phyloP scores from a whole-genome alignment of 2,329 filamentous ascomycete species.

The Diaporthe eres region DNA sequence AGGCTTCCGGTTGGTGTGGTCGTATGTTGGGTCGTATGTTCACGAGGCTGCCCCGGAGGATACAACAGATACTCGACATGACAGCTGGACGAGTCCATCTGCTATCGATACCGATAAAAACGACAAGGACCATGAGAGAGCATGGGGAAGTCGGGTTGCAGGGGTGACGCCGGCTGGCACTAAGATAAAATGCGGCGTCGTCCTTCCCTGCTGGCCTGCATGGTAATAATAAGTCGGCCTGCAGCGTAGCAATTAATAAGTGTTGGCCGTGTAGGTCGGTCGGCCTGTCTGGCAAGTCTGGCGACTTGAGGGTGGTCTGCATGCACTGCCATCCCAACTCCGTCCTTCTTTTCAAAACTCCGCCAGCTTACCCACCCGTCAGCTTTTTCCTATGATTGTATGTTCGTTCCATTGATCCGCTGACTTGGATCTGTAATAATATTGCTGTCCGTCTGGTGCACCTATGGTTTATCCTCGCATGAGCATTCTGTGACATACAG shows the following conservation, averaged over 20 bases:
- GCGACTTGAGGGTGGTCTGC: neutral
- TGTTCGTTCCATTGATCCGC: neutral
- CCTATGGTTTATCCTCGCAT: neutral
- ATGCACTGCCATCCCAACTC: constrained; percentile 26
- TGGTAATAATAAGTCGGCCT: neutral
- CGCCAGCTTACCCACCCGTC: constrained; percentile 18
- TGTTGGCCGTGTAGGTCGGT: constrained; percentile 1
- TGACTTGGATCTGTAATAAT: constrained; percentile 16
- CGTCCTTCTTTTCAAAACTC: constrained; percentile 16
- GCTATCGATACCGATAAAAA: constrained; percentile 29
- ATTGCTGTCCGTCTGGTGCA: neutral
- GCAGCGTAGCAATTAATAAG: constrained; percentile 3
- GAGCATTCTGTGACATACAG: constrained; percentile 17
- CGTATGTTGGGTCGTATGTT: constrained; percentile 27
- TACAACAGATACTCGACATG: constrained; percentile 10
- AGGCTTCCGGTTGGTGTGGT: constrained; percentile 28
- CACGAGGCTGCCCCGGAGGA: constrained; percentile 18
- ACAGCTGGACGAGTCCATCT: constrained; percentile 25
- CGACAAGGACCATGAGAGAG: neutral
- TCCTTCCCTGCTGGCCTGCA: neutral
- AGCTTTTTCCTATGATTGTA: neutral
- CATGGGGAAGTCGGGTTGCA: constrained; percentile 1
- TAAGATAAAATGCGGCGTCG: neutral
- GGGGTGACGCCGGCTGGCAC: neutral
- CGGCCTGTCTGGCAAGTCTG: neutral